Evolutionary conservation across 2,329 filamentous ascomycete genomes (phyloP).

Genomic region (Fusarium udum): DNA sequence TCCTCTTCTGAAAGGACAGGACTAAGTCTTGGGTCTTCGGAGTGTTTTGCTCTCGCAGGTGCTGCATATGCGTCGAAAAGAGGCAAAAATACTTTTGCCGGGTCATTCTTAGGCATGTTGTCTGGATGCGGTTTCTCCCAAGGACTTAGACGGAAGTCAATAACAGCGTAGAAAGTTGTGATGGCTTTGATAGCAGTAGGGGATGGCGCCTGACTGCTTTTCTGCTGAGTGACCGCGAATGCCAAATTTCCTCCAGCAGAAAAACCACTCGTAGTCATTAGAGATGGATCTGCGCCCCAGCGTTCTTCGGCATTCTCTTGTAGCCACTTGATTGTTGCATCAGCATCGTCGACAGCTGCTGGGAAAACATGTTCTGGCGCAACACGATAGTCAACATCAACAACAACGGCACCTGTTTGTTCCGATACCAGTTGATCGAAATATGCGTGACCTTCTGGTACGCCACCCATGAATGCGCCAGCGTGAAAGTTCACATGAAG

Average conservation of each 20-base stretch:
- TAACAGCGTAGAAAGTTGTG: constrained; percentile 52
- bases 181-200: constrained; percentile 49
- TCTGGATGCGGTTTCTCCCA: constrained; percentile 51
- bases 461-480: constrained; percentile 55
- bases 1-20: constrained; percentile 48
- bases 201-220: constrained; percentile 32
- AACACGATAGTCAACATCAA: constrained; percentile 62
- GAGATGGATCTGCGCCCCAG: constrained; percentile 50
- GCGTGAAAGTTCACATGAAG: constrained; percentile 57
- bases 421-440: constrained; percentile 49
- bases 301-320: constrained; percentile 48
- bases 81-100: constrained; percentile 49
- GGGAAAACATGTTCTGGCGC: constrained; percentile 63
- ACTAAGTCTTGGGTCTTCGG: constrained; percentile 49
- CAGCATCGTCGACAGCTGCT: constrained; percentile 57
- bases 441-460: constrained; percentile 50
- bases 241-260: constrained; percentile 57
- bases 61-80: constrained; percentile 57
- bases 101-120: constrained; percentile 50
- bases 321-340: constrained; percentile 54
- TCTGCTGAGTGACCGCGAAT: constrained; percentile 46
- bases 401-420: constrained; percentile 55
- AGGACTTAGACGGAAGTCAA: constrained; percentile 53
- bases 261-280: constrained; percentile 56
- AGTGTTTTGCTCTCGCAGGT: constrained; percentile 40